phyloP scores from a whole-genome alignment of 805 yeast genomes.

The Saccharomycopsis sp. region DNA sequence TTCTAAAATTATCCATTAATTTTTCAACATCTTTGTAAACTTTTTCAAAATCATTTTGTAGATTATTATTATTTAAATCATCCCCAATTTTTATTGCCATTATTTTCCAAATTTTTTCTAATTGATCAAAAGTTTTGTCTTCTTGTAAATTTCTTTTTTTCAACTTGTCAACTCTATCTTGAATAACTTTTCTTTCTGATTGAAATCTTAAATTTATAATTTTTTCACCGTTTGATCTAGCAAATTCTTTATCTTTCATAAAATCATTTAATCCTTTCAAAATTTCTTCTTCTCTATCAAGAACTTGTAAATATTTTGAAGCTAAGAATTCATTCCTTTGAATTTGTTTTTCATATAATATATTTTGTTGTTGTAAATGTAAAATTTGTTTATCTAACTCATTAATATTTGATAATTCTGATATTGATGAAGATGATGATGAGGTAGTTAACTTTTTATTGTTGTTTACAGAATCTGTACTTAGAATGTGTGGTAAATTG shows the following conservation, averaged over 20 bases:
- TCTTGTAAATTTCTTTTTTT: conserved; percentile 2
- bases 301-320: conserved; percentile 13
- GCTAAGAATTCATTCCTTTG: conserved; percentile 15
- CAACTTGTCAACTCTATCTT: conserved; percentile 6
- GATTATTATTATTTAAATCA: background rate
- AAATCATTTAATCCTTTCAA: conserved; percentile 17
- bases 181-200: conserved; percentile 1
- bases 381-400: conserved; percentile 11
- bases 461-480: background rate
- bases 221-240: conserved; percentile 12
- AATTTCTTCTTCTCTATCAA: conserved; percentile 17
- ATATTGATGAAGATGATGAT: background rate
- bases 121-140: conserved; percentile 3
- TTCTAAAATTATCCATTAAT: conserved; percentile 1
- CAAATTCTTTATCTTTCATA: conserved; percentile 10
- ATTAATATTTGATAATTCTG: background rate
- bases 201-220: conserved; percentile 5
- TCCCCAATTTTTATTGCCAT: background rate
- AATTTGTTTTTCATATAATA: conserved; percentile 13
- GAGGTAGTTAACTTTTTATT: background rate
- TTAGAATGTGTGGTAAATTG: background rate
- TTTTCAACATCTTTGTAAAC: conserved; percentile 3
- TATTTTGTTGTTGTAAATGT: conserved; percentile 10
- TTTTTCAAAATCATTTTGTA: background rate
- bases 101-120: conserved; percentile 4